Conservation (phyloP, 148 eudicot species). For the Limonium bicolor region DNA sequence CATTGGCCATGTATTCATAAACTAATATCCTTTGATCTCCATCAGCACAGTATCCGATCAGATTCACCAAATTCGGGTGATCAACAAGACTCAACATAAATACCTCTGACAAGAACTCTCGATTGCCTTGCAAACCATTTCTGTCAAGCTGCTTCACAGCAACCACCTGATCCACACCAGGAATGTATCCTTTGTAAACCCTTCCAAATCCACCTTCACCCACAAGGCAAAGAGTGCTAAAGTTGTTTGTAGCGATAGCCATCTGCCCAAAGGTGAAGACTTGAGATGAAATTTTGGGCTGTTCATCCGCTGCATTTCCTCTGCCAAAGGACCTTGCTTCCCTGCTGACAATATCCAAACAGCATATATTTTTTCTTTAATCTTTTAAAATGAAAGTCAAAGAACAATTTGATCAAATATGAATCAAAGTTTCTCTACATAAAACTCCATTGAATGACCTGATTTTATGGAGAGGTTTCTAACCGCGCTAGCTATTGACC, state of each 20-base stretch:
- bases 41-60: constrained; percentile 87
- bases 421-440: no score
- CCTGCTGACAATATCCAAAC: constrained; percentile 8
- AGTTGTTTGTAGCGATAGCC: constrained; percentile 67
- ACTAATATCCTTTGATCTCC: constrained; percentile 87
- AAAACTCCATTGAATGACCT: constrained; percentile 7
- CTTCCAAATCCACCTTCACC: constrained; percentile 95
- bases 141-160: constrained; percentile 86
- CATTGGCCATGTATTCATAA: constrained; percentile 68
- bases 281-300: constrained; percentile 32
- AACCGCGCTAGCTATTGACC: constrained; percentile 28
- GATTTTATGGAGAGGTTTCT: constrained; percentile 30
- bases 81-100: constrained; percentile 49
- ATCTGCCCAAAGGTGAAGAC: constrained; percentile 72
- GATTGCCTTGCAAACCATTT: constrained; percentile 68
- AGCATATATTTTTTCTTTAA: neutral
- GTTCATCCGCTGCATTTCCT: constrained; percentile 24
- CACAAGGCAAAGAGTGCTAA: constrained; percentile 46
- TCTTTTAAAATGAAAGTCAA: neutral
- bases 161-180: constrained; percentile 38
- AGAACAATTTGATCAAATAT: neutral
- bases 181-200: constrained; percentile 67
- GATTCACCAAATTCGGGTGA: constrained; percentile 73
- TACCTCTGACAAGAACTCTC: constrained; percentile 74
- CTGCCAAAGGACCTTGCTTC: constrained; percentile 37